phyloP scores from a whole-genome alignment of 148 eudicot genomes.

The Suaeda aralocaspica region DNA sequence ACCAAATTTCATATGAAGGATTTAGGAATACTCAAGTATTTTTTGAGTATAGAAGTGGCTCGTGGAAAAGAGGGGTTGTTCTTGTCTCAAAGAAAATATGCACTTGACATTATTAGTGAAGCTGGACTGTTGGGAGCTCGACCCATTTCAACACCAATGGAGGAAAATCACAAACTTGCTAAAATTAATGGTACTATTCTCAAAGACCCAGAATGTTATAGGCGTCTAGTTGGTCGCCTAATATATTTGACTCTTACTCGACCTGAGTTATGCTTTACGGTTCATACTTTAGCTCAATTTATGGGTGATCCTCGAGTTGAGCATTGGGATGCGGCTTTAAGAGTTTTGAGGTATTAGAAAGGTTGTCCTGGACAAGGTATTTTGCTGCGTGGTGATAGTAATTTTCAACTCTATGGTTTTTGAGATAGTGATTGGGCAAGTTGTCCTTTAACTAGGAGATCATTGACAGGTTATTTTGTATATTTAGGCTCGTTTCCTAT shows the following conservation, averaged over 20 bases:
- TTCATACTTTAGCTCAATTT: not conserved
- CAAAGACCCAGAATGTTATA: not conserved
- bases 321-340: not conserved
- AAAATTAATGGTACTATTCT: not conserved
- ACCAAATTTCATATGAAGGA: too few species aligned
- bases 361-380: conserved; percentile 6
- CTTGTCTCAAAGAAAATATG: too few species aligned
- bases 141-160: not conserved
- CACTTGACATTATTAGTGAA: not conserved
- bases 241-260: not conserved
- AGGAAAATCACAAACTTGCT: not conserved
- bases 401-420: not conserved
- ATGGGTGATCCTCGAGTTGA: not conserved
- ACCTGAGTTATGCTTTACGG: not conserved
- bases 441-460: not conserved
- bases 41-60: conserved; percentile 4
- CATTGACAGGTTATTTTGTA: not conserved
- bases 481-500: not conserved
- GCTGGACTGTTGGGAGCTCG: not conserved
- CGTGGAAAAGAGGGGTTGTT: not conserved
- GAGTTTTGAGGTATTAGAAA: not conserved
- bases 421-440: conserved; percentile 10
- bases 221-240: not conserved
- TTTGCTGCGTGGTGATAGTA: not conserved
- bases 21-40: not conserved